Percentiles rank a stretch among this genome's conserved stretches.
Evolutionary conservation across 768 basidiomycete species (phyloP).

Genomic region (Trametes punicea): DNA sequence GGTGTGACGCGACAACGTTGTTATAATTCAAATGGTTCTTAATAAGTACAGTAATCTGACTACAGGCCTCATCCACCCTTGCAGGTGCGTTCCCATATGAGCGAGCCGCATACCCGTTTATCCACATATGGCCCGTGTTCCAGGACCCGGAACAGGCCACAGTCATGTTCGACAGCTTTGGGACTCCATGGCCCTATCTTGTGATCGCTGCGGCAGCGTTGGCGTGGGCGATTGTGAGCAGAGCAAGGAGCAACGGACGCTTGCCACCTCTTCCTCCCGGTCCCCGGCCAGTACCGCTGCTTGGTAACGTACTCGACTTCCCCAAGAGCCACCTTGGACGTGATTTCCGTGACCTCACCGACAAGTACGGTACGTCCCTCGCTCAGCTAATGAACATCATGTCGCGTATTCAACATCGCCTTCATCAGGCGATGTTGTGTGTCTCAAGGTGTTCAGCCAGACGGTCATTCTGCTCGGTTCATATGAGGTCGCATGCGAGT

Average conservation of each 20-base stretch:
- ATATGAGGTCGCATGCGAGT: constrained; percentile 52
- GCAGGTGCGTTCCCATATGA: too few relatives aligned
- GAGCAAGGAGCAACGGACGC: too few relatives aligned
- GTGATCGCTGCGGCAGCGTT: background rate
- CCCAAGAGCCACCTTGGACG: constrained; percentile 13
- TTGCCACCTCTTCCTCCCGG: constrained; percentile 21
- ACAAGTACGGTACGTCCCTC: constrained; percentile 19
- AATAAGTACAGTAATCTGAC: too few relatives aligned
- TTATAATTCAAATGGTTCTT: too few relatives aligned
- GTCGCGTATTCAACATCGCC: too few relatives aligned
- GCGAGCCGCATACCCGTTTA: too few relatives aligned
- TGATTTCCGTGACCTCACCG: constrained; percentile 14
- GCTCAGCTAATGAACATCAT: too few relatives aligned
- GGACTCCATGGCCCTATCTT: background rate
- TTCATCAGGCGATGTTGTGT: constrained; percentile 65
- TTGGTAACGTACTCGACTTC: constrained; percentile 25
- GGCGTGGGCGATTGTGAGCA: background rate
- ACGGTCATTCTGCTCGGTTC: constrained; percentile 66
- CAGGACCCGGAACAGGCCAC: background rate
- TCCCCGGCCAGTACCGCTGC: constrained; percentile 21
- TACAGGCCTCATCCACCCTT: too few relatives aligned
- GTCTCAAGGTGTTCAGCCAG: constrained; percentile 63
- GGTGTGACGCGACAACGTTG: too few relatives aligned
- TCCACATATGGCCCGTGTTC: too few relatives aligned
- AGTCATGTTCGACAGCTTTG: background rate